Conservation (phyloP, 345 rosid genomes). For the Cochlearia excelsa region DNA sequence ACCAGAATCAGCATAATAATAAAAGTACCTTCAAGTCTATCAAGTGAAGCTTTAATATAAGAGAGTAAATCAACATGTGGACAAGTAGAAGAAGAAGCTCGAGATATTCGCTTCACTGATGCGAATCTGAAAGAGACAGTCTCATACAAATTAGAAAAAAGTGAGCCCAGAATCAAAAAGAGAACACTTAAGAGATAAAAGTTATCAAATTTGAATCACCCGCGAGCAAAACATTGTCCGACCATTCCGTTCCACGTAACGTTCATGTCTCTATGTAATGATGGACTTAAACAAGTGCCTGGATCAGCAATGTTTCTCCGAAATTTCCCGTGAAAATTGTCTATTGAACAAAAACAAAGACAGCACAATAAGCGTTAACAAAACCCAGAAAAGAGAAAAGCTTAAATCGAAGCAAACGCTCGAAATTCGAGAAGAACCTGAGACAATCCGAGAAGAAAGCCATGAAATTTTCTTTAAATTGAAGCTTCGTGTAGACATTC, state of each 20-base stretch:
- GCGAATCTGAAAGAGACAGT: conserved; percentile 54
- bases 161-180: background rate
- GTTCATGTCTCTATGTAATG: conserved; percentile 15
- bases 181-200: background rate
- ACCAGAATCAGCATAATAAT: conserved; percentile 1
- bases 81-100: conserved; percentile 28
- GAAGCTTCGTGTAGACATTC: conserved; percentile 36
- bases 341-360: conserved; percentile 29
- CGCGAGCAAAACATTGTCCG: conserved; percentile 29
- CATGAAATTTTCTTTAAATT: conserved; percentile 40
- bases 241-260: conserved; percentile 18
- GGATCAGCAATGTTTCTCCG: conserved; percentile 7
- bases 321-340: conserved; percentile 21
- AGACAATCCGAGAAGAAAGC: conserved; percentile 40
- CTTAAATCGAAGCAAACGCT: conserved; percentile 6
- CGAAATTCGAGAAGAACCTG: conserved; percentile 37
- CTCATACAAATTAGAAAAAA: conserved; percentile 41
- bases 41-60: conserved; percentile 46
- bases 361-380: background rate
- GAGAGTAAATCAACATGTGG: conserved; percentile 42
- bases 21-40: conserved; percentile 53
- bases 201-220: conserved; percentile 30
- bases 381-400: background rate
- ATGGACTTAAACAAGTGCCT: conserved; percentile 30
- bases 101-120: conserved; percentile 42